Conservation (phyloP, 1,284 basidiomycete genomes). For the Caloboletus inedulis region DNA sequence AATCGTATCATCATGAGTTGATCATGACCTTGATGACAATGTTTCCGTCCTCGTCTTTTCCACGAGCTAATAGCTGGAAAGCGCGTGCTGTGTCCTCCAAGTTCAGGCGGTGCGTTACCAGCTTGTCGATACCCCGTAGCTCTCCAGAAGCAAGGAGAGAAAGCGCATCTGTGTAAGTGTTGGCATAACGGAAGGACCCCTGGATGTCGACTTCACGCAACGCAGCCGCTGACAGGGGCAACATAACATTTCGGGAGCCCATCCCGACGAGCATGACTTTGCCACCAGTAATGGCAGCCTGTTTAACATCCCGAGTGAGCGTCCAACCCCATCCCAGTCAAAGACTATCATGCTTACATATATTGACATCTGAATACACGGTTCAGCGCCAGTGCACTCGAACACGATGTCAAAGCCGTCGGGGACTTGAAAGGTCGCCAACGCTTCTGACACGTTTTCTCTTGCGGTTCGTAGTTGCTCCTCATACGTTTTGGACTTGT, state of each 20-base stretch:
- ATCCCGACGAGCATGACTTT: conserved; percentile 94
- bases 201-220: conserved; percentile 90
- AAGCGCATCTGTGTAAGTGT: conserved; percentile 86
- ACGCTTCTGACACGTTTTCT: conserved; percentile 50
- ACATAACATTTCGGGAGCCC: conserved; percentile 80
- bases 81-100: conserved; percentile 67
- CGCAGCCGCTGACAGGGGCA: conserved; percentile 83
- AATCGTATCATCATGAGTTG: conserved; percentile 28
- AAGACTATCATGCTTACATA: conserved; percentile 53
- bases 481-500: conserved; percentile 50
- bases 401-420: conserved; percentile 91
- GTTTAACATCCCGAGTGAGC: conserved; percentile 18
- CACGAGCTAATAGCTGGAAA: conserved; percentile 76
- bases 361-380: conserved; percentile 84
- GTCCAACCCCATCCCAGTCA: conserved; percentile 7
- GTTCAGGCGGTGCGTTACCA: conserved; percentile 79
- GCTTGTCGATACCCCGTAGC: conserved; percentile 62
- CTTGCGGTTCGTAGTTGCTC: conserved; percentile 69
- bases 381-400: conserved; percentile 93
- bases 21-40: conserved; percentile 89
- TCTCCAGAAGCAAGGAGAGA: conserved; percentile 68
- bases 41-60: conserved; percentile 72
- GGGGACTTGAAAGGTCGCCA: conserved; percentile 57
- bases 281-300: conserved; percentile 81
- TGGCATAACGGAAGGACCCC: conserved; percentile 87